Evolutionary conservation across 257 asterid genomes (phyloP).

Genomic region (Solanum piurae): DNA sequence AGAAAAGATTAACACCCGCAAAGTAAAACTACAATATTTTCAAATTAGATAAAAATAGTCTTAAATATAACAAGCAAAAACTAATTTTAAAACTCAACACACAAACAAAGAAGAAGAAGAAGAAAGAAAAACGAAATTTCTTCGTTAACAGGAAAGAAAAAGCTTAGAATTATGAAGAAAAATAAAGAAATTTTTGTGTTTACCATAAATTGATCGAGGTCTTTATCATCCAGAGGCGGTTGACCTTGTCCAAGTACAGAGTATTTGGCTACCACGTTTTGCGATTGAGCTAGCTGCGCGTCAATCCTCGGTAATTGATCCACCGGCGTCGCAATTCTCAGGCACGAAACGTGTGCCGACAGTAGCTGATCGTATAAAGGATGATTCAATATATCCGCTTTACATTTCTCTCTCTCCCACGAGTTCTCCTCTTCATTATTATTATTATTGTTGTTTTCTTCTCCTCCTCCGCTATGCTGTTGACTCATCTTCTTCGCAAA

Average conservation of each 20-base stretch:
- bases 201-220: slow-evolving; percentile 98
- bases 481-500: neutral
- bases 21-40: neutral
- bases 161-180: neutral
- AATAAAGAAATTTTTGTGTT: neutral
- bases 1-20: neutral
- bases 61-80: neutral
- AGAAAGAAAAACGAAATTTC: neutral
- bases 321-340: slow-evolving; percentile 93
- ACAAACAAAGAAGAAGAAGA: neutral
- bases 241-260: slow-evolving; percentile 59
- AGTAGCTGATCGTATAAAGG: slow-evolving; percentile 79
- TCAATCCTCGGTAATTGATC: slow-evolving; percentile 97
- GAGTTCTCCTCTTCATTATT: neutral
- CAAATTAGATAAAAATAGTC: neutral
- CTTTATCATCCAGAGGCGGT: slow-evolving; percentile 47
- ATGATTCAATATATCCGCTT: slow-evolving; percentile 73
- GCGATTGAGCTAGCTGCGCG: slow-evolving; percentile 91
- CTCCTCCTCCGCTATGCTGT: neutral
- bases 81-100: neutral
- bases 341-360: slow-evolving; percentile 88
- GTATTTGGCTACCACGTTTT: slow-evolving; percentile 77
- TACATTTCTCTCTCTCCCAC: slow-evolving; percentile 84
- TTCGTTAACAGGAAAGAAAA: neutral
- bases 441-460: neutral